Percentiles rank a stretch among this genome's conserved stretches.
These are phyloP conservation scores for Cladophialophora immunda DNA, from an alignment of 2,329 filamentous ascomycete species.

Conservation along the genomic window DNA sequence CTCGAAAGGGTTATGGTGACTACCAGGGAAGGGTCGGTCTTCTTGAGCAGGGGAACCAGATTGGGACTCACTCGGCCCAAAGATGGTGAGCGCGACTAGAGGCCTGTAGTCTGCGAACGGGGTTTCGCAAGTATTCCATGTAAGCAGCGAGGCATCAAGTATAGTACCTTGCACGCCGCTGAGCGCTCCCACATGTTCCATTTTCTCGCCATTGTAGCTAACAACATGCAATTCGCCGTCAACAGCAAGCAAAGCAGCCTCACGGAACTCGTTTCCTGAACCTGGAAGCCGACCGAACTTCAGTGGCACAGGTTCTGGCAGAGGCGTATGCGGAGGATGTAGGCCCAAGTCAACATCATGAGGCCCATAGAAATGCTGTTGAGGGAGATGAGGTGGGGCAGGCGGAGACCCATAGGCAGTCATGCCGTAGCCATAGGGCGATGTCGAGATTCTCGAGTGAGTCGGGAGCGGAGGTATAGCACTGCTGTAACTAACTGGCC, in stretches of 20 bases:
- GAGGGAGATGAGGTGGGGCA: constrained; percentile 75
- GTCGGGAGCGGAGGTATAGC: constrained; percentile 47
- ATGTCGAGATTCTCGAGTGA: constrained; percentile 38
- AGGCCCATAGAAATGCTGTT: constrained; percentile 78
- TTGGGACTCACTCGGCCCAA: constrained; percentile 69
- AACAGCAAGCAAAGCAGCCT: constrained; percentile 81
- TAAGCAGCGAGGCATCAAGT: constrained; percentile 81
- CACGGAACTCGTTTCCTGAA: constrained; percentile 38
- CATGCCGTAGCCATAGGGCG: constrained; percentile 50
- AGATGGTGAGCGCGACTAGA: constrained; percentile 79
- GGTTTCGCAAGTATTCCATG: constrained; percentile 68
- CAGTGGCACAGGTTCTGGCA: constrained; percentile 25
- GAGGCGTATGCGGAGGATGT: constrained; percentile 46
- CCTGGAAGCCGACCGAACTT: constrained; percentile 31
- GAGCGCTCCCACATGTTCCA: constrained; percentile 74
- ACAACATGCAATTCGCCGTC: constrained; percentile 83
- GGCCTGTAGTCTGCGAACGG: constrained; percentile 68
- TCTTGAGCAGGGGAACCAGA: constrained; percentile 40
- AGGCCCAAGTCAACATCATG: constrained; percentile 73
- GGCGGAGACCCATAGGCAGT: constrained; percentile 61
- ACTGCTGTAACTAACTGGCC: constrained; percentile 54
- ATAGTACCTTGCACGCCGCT: constrained; percentile 82
- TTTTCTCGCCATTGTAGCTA: constrained; percentile 73
- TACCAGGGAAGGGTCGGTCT: constrained; percentile 11
- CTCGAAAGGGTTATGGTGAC: constrained; percentile 68